Evolutionary conservation across 768 basidiomycete species (phyloP), one percentile per base, ranked within the genome.

Genomic region (Paxillus involutus): DNA sequence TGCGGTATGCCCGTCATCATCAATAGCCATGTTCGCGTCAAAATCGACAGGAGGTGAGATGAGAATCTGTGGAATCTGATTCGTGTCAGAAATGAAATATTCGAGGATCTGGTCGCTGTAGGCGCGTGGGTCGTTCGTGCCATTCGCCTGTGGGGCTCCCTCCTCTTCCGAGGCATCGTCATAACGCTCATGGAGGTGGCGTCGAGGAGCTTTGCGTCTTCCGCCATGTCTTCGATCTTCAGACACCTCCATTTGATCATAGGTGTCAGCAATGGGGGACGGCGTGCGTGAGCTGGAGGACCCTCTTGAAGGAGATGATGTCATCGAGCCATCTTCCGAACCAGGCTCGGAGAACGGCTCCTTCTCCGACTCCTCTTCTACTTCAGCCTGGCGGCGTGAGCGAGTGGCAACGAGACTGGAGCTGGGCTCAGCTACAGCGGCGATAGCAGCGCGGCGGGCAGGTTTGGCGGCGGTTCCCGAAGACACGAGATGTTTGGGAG

Each of bases 41-140:
- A 97, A 95, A 71, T 97, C 91, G 39, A 81, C 66, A 6, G 96
- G 94, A 14, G 94, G 97, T 39, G 80, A 81, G 56, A 96, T 86
- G 61, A 99, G 85, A 53, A 97, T 76, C 21, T 83, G 79, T 9
- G 97, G 97, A 30, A 95, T 85, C 65, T 93, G 89, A 57, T 90
- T 89, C 39, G 94, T 91, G 72, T 99, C 97, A 43, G 96, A 96
- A 61, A 99, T 94, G 71, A 98, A 99, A 74, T 97, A 98, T 75
- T 98, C 96, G 61, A 99, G 79, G 55, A 99, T 94, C 68, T 94
- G 91, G 72, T 98, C 95, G 35, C 88, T 93, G 66, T 98, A 98
- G n/a, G 82, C 77, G 40, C 86, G 79, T 30, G 81, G 74, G 58
- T 87, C 86, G 46, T 71, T 71, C 4, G 59, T 55, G 21, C 80